Evolutionary conservation across 139 green algal species (phyloP).

Genomic region (Tetradesmus lagerheimii): DNA sequence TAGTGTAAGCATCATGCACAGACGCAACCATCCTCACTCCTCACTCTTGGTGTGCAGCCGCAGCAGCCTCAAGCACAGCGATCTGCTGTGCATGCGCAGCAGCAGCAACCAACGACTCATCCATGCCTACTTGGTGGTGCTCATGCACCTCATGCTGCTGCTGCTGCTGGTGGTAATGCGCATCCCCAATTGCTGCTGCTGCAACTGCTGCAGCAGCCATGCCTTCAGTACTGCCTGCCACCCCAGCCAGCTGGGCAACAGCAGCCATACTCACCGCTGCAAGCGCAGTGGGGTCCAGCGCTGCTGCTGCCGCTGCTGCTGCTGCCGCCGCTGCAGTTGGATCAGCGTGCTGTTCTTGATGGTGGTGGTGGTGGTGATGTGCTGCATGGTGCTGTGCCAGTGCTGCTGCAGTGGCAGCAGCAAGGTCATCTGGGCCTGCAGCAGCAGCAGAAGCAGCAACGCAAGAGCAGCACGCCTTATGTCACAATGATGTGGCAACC

Average conservation of each 20-base stretch:
- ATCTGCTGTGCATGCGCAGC: not conserved
- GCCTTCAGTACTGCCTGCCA: not conserved
- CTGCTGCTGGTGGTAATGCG: not conserved
- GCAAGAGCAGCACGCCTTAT: not conserved
- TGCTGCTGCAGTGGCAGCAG: not conserved
- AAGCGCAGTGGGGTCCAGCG: not conserved
- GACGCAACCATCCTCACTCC: no score
- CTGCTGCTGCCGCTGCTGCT: conserved; percentile 1
- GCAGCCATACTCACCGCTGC: not conserved
- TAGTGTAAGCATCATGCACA: no score
- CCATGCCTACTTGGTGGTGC: not conserved
- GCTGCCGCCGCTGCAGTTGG: not conserved
- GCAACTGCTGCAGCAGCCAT: not conserved
- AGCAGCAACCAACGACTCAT: not conserved
- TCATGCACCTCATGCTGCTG: not conserved
- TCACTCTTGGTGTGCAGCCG: conserved; percentile 4
- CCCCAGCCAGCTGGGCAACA: not conserved
- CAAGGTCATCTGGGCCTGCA: not conserved
- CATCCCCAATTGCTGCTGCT: not conserved
- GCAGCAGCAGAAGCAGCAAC: not conserved
- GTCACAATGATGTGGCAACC: no score
- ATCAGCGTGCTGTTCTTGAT: not conserved
- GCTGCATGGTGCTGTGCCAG: not conserved
- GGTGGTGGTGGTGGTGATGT: not conserved
- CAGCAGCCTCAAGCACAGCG: not conserved